Percentiles rank a stretch among this genome's conserved stretches.
phyloP scores from a whole-genome alignment of 371 early-diverging fungal genomes.

The Mortierella sp. region DNA sequence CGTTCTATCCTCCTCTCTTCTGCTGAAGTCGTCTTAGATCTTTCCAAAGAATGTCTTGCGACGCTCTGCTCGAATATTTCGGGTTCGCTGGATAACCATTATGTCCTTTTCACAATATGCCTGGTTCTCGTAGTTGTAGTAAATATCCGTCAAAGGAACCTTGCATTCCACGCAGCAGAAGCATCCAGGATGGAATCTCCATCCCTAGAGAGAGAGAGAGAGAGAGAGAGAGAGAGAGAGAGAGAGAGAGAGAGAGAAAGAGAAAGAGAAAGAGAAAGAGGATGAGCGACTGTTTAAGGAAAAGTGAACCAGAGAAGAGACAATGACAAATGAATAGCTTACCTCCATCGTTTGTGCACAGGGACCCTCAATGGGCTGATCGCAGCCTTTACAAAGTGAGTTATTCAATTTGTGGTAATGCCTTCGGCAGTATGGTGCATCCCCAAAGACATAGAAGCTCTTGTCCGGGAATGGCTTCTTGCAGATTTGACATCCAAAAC shows the following conservation, averaged over 20 bases:
- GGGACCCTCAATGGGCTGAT: conserved; percentile 85
- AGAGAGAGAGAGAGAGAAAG: neutral
- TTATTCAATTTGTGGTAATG: conserved; percentile 87
- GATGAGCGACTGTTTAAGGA: neutral
- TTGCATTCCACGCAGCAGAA: neutral
- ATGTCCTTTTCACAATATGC: neutral
- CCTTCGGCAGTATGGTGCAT: conserved; percentile 83
- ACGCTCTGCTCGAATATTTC: conserved; percentile 1
- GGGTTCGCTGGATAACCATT: conserved; percentile 2
- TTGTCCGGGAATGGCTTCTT: conserved; percentile 85
- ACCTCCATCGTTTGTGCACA: conserved; percentile 85
- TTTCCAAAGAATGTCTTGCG: neutral
- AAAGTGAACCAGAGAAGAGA: no score
- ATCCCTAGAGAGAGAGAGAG: neutral
- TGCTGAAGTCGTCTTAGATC: no score
- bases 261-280: neutral
- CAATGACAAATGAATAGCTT: no score
- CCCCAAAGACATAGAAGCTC: conserved; percentile 86
- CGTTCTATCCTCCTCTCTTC: no score
- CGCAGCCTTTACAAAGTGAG: conserved; percentile 81
- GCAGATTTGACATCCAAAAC: conserved; percentile 83
- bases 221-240: conserved; percentile 1
- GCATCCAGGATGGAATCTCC: neutral
- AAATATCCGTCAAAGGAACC: neutral
- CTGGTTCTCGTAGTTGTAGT: conserved; percentile 3